phyloP scores from a whole-genome alignment of 2,329 filamentous ascomycete species.

The Talaromyces verruculosus region DNA sequence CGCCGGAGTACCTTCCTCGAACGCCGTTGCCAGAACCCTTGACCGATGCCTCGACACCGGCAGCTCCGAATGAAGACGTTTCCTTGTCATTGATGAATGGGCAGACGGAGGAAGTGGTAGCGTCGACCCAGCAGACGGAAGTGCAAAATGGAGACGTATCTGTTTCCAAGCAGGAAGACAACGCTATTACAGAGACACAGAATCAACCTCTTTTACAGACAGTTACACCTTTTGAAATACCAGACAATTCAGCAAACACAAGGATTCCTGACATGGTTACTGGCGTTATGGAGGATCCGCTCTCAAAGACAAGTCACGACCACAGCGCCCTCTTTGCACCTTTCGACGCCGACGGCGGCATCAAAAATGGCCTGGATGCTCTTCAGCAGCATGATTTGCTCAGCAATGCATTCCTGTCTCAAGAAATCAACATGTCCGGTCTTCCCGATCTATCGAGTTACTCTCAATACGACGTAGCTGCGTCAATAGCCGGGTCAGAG shows the following conservation, averaged over 20 bases:
- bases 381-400: constrained; percentile 44
- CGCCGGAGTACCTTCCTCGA: constrained; percentile 21
- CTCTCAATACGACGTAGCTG: constrained; percentile 32
- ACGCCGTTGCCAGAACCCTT: constrained; percentile 21
- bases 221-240: background rate
- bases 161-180: constrained; percentile 14
- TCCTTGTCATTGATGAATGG: background rate
- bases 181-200: background rate
- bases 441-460: constrained; percentile 35
- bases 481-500: constrained; percentile 43
- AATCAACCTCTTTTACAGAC: background rate
- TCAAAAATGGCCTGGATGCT: constrained; percentile 39
- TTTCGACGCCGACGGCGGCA: constrained; percentile 35
- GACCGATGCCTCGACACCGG: constrained; percentile 20
- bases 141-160: background rate
- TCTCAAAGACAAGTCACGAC: constrained; percentile 33
- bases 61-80: constrained; percentile 13
- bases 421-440: constrained; percentile 29
- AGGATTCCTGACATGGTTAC: constrained; percentile 30
- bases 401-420: constrained; percentile 40
- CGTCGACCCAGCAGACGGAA: background rate
- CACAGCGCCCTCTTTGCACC: constrained; percentile 38
- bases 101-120: background rate
- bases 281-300: constrained; percentile 36
- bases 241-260: constrained; percentile 5